Evolutionary conservation across 2,329 filamentous ascomycete species (phyloP).

Genomic region (Colletotrichum siamense): DNA sequence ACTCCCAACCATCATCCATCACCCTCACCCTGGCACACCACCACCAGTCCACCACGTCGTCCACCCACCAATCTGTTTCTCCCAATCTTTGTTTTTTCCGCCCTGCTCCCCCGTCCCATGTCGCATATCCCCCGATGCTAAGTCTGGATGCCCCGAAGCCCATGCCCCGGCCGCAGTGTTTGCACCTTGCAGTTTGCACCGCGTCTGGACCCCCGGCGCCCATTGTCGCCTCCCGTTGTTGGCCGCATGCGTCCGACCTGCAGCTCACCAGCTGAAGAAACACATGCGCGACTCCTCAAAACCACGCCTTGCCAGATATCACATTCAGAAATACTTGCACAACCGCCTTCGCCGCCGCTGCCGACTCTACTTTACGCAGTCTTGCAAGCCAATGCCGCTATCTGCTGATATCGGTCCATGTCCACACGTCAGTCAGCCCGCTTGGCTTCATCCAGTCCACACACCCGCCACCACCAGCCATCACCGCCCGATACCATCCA

Average conservation of each 20-base stretch:
- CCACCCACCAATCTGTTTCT: neutral
- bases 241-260: slow-evolving; percentile 11
- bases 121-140: neutral
- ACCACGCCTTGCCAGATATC: neutral
- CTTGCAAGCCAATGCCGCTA: neutral
- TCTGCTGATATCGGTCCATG: neutral
- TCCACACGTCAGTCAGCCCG: neutral
- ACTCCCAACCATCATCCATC: neutral
- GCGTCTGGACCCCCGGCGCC: neutral
- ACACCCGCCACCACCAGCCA: neutral
- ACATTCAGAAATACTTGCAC: neutral
- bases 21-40: neutral
- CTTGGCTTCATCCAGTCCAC: neutral
- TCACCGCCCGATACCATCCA: neutral
- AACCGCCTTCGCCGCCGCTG: neutral
- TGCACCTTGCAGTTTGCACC: neutral
- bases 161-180: neutral
- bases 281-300: neutral
- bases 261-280: neutral
- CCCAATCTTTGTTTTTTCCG: neutral
- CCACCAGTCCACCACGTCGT: neutral
- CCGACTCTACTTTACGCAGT: neutral
- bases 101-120: neutral
- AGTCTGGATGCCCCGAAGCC: neutral
- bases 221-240: neutral